Percentiles rank a stretch among this genome's conserved stretches.
Evolutionary conservation across 2,329 filamentous ascomycete genomes (phyloP).

Genomic region (Penicillium sclerotiorum): DNA sequence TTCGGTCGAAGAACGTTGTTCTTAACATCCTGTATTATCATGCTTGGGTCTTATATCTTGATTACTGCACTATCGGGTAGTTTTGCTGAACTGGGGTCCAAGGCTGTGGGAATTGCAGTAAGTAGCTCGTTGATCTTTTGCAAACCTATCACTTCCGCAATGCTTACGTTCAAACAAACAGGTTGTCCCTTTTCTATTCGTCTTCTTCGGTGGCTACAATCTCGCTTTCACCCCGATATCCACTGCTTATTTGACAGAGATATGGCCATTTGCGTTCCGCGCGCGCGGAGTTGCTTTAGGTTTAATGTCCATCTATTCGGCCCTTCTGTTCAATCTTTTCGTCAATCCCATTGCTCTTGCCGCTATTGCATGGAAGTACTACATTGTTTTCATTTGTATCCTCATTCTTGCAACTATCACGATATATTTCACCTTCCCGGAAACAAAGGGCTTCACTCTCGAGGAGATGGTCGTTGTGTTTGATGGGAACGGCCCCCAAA

Average conservation of each 20-base stretch:
- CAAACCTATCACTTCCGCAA: too few species aligned
- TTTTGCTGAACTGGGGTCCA: not conserved
- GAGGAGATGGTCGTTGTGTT: not conserved
- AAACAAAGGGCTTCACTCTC: not conserved
- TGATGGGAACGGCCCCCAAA: not conserved
- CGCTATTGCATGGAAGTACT: not conserved
- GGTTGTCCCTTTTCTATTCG: not conserved
- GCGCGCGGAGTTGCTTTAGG: not conserved
- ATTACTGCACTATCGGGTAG: slow-evolving; percentile 21
- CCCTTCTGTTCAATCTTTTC: not conserved
- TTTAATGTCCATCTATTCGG: not conserved
- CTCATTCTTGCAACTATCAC: not conserved
- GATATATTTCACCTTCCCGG: not conserved
- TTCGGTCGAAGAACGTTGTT: slow-evolving; percentile 25
- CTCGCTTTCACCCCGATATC: not conserved
- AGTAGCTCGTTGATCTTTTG: not conserved
- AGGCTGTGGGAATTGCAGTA: slow-evolving; percentile 25
- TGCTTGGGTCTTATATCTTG: slow-evolving; percentile 23
- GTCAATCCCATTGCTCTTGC: not conserved
- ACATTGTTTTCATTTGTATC: not conserved
- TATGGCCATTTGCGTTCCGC: not conserved
- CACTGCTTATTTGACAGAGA: not conserved
- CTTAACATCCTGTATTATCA: slow-evolving; percentile 18
- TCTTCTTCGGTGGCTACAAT: not conserved
- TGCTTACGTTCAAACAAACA: too few species aligned